Percentiles rank a stretch among this genome's conserved stretches.
These are phyloP conservation scores for Chrysoporthe puriensis DNA, from an alignment of 2,329 filamentous ascomycete species.

Conservation along the genomic window DNA sequence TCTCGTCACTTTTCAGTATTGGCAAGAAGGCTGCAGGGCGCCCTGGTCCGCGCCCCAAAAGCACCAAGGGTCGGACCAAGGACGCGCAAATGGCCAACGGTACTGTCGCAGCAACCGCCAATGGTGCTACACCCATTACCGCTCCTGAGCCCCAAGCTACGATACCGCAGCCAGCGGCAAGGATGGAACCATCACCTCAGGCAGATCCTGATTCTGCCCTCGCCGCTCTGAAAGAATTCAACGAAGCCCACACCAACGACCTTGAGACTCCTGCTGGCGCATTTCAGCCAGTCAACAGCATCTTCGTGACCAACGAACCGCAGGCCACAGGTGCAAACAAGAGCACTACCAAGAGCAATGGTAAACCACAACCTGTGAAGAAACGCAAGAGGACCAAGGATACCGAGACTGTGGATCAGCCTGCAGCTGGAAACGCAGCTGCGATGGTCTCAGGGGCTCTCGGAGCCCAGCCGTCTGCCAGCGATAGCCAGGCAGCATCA, in stretches of 20 bases:
- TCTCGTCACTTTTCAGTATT: conserved; percentile 23
- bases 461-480: conserved; percentile 13
- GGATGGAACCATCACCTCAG: conserved; percentile 11
- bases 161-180: conserved; percentile 9
- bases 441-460: neutral
- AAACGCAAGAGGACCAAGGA: conserved; percentile 40
- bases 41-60: conserved; percentile 47
- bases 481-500: conserved; percentile 7
- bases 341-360: neutral
- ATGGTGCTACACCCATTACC: neutral
- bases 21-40: conserved; percentile 11
- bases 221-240: conserved; percentile 21
- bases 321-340: conserved; percentile 8
- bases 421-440: neutral
- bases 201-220: conserved; percentile 20
- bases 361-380: conserved; percentile 25
- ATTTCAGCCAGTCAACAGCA: conserved; percentile 25
- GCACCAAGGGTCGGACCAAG: conserved; percentile 49
- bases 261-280: conserved; percentile 10
- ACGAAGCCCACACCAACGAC: conserved; percentile 6
- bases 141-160: conserved; percentile 1
- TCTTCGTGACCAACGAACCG: neutral
- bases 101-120: conserved; percentile 2
- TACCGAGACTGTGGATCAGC: conserved; percentile 16
- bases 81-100: conserved; percentile 23